These are phyloP conservation scores for Eucommia ulmoides DNA, from an alignment of 257 asterid genomes.

Conservation along the genomic window DNA sequence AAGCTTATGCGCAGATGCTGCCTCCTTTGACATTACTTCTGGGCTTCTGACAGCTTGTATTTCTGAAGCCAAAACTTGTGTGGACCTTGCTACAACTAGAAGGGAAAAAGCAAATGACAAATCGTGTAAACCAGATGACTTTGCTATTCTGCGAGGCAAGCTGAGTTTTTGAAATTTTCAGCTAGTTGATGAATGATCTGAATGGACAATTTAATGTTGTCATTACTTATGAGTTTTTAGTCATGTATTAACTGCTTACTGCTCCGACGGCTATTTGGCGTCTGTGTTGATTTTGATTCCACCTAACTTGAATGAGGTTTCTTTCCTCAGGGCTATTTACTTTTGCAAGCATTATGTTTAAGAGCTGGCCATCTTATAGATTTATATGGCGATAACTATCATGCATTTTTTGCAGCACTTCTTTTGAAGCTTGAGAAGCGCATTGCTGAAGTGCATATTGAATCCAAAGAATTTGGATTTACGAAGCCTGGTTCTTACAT, in stretches of 20 bases:
- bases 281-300: neutral
- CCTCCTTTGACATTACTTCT: slow-evolving; percentile 90
- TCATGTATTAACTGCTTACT: too few relatives aligned
- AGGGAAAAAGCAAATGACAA: slow-evolving; percentile 66
- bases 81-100: slow-evolving; percentile 61
- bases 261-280: neutral
- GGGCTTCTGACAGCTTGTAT: slow-evolving; percentile 83
- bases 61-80: slow-evolving; percentile 76
- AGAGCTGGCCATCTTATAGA: too few relatives aligned
- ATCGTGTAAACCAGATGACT: slow-evolving; percentile 87
- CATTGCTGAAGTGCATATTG: slow-evolving; percentile 75
- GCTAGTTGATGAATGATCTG: neutral
- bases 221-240: too few relatives aligned
- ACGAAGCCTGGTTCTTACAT: slow-evolving; percentile 90
- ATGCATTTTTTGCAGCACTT: slow-evolving; percentile 64
- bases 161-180: neutral
- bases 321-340: slow-evolving; percentile 3
- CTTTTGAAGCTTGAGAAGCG: slow-evolving; percentile 86
- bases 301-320: slow-evolving; percentile 1
- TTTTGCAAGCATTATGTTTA: slow-evolving; percentile 8
- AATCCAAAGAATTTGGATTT: slow-evolving; percentile 80
- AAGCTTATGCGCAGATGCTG: slow-evolving; percentile 94
- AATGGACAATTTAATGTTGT: too few relatives aligned
- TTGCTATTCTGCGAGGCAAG: slow-evolving; percentile 87
- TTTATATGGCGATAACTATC: too few relatives aligned